Conservation (phyloP, 2,329 filamentous ascomycete genomes). For the Exutisphaerella laricina region DNA sequence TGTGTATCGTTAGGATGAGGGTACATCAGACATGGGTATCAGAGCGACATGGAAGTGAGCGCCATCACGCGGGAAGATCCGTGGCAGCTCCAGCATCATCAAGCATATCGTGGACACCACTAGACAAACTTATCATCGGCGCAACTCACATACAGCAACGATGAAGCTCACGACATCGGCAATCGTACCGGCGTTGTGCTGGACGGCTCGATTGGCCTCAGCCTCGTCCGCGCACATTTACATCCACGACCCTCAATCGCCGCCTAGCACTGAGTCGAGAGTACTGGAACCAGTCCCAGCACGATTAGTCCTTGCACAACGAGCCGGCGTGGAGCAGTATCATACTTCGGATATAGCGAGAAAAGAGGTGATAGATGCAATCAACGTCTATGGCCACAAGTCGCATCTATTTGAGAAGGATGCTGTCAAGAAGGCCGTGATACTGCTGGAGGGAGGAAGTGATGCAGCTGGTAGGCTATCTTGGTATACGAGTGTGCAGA, state of each 20-base stretch:
- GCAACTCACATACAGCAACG: slow-evolving; percentile 23
- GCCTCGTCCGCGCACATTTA: slow-evolving; percentile 35
- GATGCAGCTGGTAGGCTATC: slow-evolving; percentile 17
- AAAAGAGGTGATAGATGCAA: slow-evolving; percentile 39
- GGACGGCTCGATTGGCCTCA: slow-evolving; percentile 25
- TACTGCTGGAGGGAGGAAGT: slow-evolving; percentile 25
- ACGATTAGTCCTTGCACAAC: slow-evolving; percentile 47
- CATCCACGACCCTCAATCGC: slow-evolving; percentile 32
- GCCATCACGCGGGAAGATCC: too few relatives aligned
- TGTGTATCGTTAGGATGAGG: too few relatives aligned
- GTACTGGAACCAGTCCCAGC: slow-evolving; percentile 40
- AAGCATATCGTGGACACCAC: background rate
- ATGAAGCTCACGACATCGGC: slow-evolving; percentile 43
- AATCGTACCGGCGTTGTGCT: slow-evolving; percentile 38
- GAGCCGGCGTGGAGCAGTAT: slow-evolving; percentile 47
- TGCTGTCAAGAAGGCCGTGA: slow-evolving; percentile 18
- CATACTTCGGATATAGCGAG: slow-evolving; percentile 39
- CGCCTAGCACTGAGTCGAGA: slow-evolving; percentile 26
- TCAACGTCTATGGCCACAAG: slow-evolving; percentile 43
- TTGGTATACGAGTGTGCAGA: background rate
- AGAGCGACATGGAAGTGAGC: background rate
- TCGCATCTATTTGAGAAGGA: slow-evolving; percentile 37
- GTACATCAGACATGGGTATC: too few relatives aligned
- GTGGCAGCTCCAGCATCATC: background rate
- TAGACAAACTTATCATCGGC: slow-evolving; percentile 3